Percentiles rank a stretch among this genome's conserved stretches.
Evolutionary conservation across 352 stramenopile species (phyloP).

Genomic region (Phytophthora fragariae): DNA sequence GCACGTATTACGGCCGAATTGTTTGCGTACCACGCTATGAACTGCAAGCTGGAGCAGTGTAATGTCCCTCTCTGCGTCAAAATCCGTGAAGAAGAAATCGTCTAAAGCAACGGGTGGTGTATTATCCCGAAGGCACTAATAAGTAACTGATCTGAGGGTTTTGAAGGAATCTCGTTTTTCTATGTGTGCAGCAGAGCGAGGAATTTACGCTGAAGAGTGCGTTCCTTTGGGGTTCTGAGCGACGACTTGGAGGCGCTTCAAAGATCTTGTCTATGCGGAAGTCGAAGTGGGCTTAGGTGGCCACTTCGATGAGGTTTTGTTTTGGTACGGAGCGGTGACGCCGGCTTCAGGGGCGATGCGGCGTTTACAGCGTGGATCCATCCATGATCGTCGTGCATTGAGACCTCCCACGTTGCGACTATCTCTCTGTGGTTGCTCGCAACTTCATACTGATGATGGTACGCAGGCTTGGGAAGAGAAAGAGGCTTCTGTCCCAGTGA

Average conservation of each 20-base stretch:
- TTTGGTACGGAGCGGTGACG: conserved; percentile 17
- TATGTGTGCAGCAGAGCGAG: background rate
- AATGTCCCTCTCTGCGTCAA: conserved; percentile 55
- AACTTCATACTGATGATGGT: conserved; percentile 5
- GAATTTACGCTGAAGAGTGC: conserved; percentile 19
- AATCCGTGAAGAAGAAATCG: conserved; percentile 56
- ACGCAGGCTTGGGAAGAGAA: background rate
- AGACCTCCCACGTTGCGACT: conserved; percentile 25
- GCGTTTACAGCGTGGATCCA: conserved; percentile 36
- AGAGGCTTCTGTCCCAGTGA: background rate
- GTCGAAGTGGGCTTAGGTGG: conserved; percentile 8
- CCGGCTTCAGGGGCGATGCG: conserved; percentile 20
- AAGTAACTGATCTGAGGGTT: conserved; percentile 19
- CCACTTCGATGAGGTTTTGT: background rate
- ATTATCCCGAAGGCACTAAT: conserved; percentile 5
- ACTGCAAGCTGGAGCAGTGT: conserved; percentile 45
- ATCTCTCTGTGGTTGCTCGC: conserved; percentile 32
- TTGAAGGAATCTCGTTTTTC: background rate
- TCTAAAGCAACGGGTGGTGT: conserved; percentile 29
- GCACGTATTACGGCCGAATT: conserved; percentile 57
- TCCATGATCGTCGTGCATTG: background rate
- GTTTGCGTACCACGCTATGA: conserved; percentile 63
- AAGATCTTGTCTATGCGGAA: conserved; percentile 5
- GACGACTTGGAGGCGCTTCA: background rate
- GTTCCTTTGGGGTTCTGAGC: background rate